Percentiles rank a stretch among this genome's conserved stretches.
Conservation (phyloP, 331 rosid species). For the Phaseolus coccineus region DNA sequence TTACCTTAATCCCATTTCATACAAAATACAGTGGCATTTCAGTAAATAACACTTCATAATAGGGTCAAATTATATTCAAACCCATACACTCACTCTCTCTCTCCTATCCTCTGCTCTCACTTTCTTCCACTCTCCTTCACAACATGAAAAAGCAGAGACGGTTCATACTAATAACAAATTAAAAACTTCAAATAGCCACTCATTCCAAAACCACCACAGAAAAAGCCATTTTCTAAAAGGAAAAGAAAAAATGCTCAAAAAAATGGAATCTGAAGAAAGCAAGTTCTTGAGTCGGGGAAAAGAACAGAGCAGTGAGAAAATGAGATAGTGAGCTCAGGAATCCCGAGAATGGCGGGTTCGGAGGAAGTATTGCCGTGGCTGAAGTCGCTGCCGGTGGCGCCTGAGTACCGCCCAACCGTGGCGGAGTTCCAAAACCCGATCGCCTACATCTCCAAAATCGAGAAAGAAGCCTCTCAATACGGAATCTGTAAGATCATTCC, state of each 20-base stretch:
- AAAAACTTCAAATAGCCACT: not conserved
- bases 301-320: not conserved
- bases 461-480: slow-evolving; percentile 83
- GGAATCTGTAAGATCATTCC: slow-evolving; percentile 98
- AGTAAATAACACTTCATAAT: slow-evolving; percentile 37
- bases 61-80: slow-evolving; percentile 42
- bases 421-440: slow-evolving; percentile 98
- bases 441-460: slow-evolving; percentile 93
- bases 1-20: too few relatives aligned
- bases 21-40: slow-evolving; percentile 25
- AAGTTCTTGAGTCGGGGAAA: not conserved
- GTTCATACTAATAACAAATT: not conserved
- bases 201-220: not conserved
- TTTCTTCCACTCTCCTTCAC: slow-evolving; percentile 44
- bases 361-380: slow-evolving; percentile 63
- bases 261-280: not conserved
- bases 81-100: slow-evolving; percentile 51
- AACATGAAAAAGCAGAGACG: slow-evolving; percentile 54
- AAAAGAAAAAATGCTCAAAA: not conserved
- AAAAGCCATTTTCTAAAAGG: not conserved
- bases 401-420: slow-evolving; percentile 73
- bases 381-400: slow-evolving; percentile 82
- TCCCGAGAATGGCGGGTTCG: not conserved
- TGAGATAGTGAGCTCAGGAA: not conserved
- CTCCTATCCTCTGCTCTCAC: not conserved